Percentiles rank a stretch among this genome's conserved stretches.
Conservation (phyloP, 1,284 basidiomycete genomes). For the Mycosarcoma maydis region DNA sequence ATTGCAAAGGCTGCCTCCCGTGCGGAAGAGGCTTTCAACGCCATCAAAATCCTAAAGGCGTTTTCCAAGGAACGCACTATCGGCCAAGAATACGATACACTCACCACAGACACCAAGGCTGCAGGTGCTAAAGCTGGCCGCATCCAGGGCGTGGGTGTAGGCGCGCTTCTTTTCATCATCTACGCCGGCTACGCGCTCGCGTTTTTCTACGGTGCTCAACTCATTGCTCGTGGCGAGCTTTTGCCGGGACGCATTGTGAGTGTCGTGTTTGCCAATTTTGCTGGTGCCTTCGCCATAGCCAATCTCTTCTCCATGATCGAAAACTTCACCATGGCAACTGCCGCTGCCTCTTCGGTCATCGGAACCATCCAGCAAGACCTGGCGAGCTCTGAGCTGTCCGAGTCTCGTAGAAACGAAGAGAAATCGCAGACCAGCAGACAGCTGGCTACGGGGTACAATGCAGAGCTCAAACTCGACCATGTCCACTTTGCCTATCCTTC, state of each 20-base stretch:
- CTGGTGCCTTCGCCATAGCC: slow-evolving; percentile 41
- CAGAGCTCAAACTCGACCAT: slow-evolving; percentile 74
- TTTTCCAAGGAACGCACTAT: slow-evolving; percentile 7
- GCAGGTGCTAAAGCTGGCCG: slow-evolving; percentile 7
- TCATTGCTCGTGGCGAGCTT: slow-evolving; percentile 9
- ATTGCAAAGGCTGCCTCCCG: slow-evolving; percentile 5
- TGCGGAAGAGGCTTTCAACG: slow-evolving; percentile 12
- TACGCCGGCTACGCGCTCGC: slow-evolving; percentile 47
- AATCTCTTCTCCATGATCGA: slow-evolving; percentile 43
- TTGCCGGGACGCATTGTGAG: slow-evolving; percentile 33
- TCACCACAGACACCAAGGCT: slow-evolving; percentile 1
- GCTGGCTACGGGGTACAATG: slow-evolving; percentile 1
- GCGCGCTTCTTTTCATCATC: slow-evolving; percentile 41
- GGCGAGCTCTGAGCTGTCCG: background rate
- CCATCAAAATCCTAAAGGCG: slow-evolving; percentile 13
- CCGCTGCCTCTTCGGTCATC: slow-evolving; percentile 24
- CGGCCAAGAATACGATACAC: slow-evolving; percentile 1
- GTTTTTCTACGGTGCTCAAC: slow-evolving; percentile 36
- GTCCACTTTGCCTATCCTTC: slow-evolving; percentile 91
- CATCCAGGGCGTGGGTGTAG: slow-evolving; percentile 15
- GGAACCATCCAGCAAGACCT: slow-evolving; percentile 10
- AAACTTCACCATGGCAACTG: slow-evolving; percentile 37
- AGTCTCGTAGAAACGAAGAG: background rate
- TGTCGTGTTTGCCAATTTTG: slow-evolving; percentile 43
- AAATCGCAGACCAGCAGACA: background rate